A percentile compares a stretch with the other conserved stretches of the same genome.
Evolutionary conservation across 1,139 yeast species (phyloP).

Genomic region (Yamadazyma dendronema): DNA sequence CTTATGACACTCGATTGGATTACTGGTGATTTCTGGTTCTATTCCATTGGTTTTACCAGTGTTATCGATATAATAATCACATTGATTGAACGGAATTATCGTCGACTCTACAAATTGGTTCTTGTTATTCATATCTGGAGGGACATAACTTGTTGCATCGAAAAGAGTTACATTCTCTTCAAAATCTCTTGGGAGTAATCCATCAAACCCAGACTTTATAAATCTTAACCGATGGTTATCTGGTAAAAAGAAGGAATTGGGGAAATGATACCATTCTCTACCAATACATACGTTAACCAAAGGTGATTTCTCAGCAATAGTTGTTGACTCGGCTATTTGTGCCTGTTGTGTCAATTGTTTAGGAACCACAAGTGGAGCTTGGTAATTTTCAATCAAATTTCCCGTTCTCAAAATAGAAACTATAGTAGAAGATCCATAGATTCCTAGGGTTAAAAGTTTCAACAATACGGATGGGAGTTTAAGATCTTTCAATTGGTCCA

Average conservation of each 20-base stretch:
- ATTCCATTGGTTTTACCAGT: slow-evolving; percentile 19
- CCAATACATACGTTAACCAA: slow-evolving; percentile 73
- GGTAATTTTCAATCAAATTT: slow-evolving; percentile 52
- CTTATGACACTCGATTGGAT: slow-evolving; percentile 37
- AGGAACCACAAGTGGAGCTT: slow-evolving; percentile 50
- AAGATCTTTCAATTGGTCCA: slow-evolving; percentile 10
- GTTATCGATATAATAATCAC: slow-evolving; percentile 64
- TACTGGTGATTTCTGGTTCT: slow-evolving; percentile 36
- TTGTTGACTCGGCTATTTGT: neutral
- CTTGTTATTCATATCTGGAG: slow-evolving; percentile 69
- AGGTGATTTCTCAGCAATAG: slow-evolving; percentile 2
- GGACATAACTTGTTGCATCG: slow-evolving; percentile 41
- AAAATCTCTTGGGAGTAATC: slow-evolving; percentile 87
- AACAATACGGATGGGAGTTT: neutral
- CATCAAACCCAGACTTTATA: slow-evolving; percentile 77
- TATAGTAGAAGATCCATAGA: slow-evolving; percentile 7
- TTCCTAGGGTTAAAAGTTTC: slow-evolving; percentile 9
- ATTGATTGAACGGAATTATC: slow-evolving; percentile 39
- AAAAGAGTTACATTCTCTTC: slow-evolving; percentile 35
- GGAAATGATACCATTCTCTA: slow-evolving; percentile 93
- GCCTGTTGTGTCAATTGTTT: slow-evolving; percentile 1
- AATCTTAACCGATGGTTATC: slow-evolving; percentile 59
- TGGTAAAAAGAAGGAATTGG: slow-evolving; percentile 80
- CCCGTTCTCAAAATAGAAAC: slow-evolving; percentile 38
- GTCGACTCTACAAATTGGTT: slow-evolving; percentile 60